Base-by-base conservation (phyloP, 768 basidiomycete species). In the Psilocybe tampanensis region DNA sequence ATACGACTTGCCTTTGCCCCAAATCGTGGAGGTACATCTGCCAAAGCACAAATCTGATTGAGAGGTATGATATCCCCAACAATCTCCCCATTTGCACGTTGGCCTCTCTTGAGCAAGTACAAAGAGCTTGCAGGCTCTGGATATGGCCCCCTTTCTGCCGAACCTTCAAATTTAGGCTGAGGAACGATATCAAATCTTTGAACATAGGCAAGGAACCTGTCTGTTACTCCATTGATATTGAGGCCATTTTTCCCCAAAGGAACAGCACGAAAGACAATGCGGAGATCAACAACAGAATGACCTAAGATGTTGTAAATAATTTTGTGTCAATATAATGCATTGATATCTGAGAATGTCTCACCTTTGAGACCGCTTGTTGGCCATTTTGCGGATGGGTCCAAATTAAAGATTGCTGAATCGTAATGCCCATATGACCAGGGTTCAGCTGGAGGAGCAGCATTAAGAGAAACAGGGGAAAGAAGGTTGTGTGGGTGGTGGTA, bases 11-110 rank as follows among this genome's bases (percentile, higher is more conserved):
- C 72, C 32, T 58, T 62, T 0, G 26, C 48, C 3, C 72, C 68
- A 51, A 74, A 68, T 12, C 61, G 54, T 7, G 73, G 67, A 2
- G 68, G 55, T 2, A 74, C 45, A 23, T 74, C 65, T 7, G 63
- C 64, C 0, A 67, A 65, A 11, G 60, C 60, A 2, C 60, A 47
- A 7, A 72, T 52, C 33, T 62, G 57, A 2, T 53, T 45, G 4
- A 73, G 23, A 15, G 69, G 71, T 29, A 73, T 49, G 12, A 74
- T 54, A n/a, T 70, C 68, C 3, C 68, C 72, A 29, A 70, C 49
- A 17, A 52, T 36, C 19, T 54, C 39, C 0, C 60, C 54, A 49
- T 66, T 59, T 1, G 60, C 12, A 8, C 64, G 18, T 11, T 52
- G 44, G 1, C 64, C 64, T 0, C 53, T 44, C 56, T 64, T 61